Evolutionary conservation across 1,284 basidiomycete genomes (phyloP).

Genomic region (Malassezia sympodialis): DNA sequence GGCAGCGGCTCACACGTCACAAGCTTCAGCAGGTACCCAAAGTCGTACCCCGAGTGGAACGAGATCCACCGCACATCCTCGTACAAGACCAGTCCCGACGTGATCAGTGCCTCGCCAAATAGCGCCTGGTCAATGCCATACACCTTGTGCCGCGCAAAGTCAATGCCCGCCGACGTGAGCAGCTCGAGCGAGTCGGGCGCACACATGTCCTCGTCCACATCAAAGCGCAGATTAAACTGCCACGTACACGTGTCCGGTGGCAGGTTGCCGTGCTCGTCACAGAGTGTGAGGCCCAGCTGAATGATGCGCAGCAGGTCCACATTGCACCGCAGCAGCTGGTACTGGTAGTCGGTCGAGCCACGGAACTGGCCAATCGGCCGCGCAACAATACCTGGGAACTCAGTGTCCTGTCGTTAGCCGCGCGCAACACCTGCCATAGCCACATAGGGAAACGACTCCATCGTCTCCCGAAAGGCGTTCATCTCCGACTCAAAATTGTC

Average conservation of each 20-base stretch:
- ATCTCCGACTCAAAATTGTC: slow-evolving; percentile 87
- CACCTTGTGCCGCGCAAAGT: slow-evolving; percentile 85
- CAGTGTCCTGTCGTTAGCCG: slow-evolving; percentile 59
- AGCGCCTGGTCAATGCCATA: slow-evolving; percentile 85
- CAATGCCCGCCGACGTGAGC: slow-evolving; percentile 85
- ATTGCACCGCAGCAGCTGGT: slow-evolving; percentile 91
- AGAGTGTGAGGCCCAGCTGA: slow-evolving; percentile 87
- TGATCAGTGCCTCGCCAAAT: slow-evolving; percentile 94
- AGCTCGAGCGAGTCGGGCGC: slow-evolving; percentile 92
- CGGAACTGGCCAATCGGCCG: slow-evolving; percentile 92
- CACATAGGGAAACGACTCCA: slow-evolving; percentile 85
- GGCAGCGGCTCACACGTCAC: slow-evolving; percentile 81
- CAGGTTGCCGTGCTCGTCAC: slow-evolving; percentile 81
- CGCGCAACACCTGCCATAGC: slow-evolving; percentile 58
- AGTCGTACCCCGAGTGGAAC: slow-evolving; percentile 99
- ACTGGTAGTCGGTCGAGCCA: slow-evolving; percentile 95
- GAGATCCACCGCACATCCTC: slow-evolving; percentile 93
- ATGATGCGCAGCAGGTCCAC: slow-evolving; percentile 97
- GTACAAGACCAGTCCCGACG: slow-evolving; percentile 79
- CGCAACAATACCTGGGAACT: slow-evolving; percentile 96
- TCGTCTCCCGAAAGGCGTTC: slow-evolving; percentile 69
- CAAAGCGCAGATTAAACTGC: slow-evolving; percentile 99
- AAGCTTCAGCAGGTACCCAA: slow-evolving; percentile 94
- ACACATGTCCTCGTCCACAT: slow-evolving; percentile 89
- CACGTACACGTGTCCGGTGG: slow-evolving; percentile 75